Evolutionary conservation across 192 early-diverging fungal genomes (phyloP).

Genomic region (Cetraspora pellucida): DNA sequence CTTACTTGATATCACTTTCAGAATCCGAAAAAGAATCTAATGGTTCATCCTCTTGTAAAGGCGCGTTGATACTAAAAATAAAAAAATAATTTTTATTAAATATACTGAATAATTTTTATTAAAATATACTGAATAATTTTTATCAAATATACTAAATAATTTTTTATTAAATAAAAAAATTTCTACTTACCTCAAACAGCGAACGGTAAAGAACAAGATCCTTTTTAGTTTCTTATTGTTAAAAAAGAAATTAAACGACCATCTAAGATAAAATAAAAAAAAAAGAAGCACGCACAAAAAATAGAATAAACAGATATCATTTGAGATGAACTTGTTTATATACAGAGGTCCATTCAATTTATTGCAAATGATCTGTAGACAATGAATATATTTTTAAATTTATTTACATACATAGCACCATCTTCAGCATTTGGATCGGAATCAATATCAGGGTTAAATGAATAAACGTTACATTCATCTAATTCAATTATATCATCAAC

Average conservation of each 20-base stretch:
- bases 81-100: constrained; percentile 2
- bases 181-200: constrained; percentile 77
- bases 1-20: constrained; percentile 33
- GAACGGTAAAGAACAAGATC: constrained; percentile 89
- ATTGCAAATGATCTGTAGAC: constrained; percentile 12
- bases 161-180: not conserved
- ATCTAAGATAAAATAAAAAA: constrained; percentile 51
- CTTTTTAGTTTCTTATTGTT: constrained; percentile 89
- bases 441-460: constrained; percentile 85
- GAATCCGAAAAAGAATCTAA: constrained; percentile 33
- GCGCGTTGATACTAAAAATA: constrained; percentile 54
- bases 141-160: not conserved
- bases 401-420: constrained; percentile 68
- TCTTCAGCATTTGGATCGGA: constrained; percentile 92
- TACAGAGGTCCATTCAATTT: constrained; percentile 28
- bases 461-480: constrained; percentile 88
- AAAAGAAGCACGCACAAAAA: not conserved
- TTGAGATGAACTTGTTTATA: constrained; percentile 19
- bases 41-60: constrained; percentile 57
- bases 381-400: not conserved
- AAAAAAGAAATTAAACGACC: constrained; percentile 99
- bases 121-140: no score
- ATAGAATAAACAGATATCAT: not conserved
- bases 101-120: not conserved
- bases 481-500: constrained; percentile 84